Evolutionary conservation across 768 basidiomycete genomes (phyloP), one percentile per base, ranked within the genome.

Genomic region (Amanita thiersii): DNA sequence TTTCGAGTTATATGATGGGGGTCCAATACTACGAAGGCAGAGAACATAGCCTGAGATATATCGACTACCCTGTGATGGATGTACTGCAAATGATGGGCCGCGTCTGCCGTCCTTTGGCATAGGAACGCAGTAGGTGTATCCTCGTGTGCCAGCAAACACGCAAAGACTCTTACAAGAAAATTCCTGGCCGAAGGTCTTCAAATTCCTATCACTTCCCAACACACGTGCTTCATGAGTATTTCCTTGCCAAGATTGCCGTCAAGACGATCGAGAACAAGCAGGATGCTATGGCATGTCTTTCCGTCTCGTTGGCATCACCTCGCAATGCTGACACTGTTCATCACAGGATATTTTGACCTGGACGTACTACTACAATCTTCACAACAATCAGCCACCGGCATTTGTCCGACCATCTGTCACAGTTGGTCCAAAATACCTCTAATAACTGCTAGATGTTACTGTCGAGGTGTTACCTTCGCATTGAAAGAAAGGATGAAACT

Each of bases 181-280:
- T 98, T 98, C 77, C 60, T 99, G 38, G 82, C 83, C 1, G 93
- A 98, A 57, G 96, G 94, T 14, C 65, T 99, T 19, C 96, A 94
- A 4, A 96, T 98, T 49, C 96, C 58, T 93, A 88, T 0, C 91
- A 94, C 58, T 65, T 98, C 3, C 81, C 93, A 1, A 90, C 88
- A 0, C 84, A 91, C 56, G 66, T 86, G 44, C 66, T 99, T 1
- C 94, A 97, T 53, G 96, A 98, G 56, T 96, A 96, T 60, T 97
- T 98, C 78, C 73, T 97, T 38, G 91, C 94, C 0, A 94, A 98
- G 61, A 96, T 98, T 49, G 93, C 93, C 6, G 92, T 97, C 30
- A 94, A 92, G 66, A 98, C 93, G 9, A 97, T 98, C 44, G 92
- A 98, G 65, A 98, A 97, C 63, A 99, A 99, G 68, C 94, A 99